phyloP scores from a whole-genome alignment of 2,329 filamentous ascomycete species.

The Aureobasidium sp. region DNA sequence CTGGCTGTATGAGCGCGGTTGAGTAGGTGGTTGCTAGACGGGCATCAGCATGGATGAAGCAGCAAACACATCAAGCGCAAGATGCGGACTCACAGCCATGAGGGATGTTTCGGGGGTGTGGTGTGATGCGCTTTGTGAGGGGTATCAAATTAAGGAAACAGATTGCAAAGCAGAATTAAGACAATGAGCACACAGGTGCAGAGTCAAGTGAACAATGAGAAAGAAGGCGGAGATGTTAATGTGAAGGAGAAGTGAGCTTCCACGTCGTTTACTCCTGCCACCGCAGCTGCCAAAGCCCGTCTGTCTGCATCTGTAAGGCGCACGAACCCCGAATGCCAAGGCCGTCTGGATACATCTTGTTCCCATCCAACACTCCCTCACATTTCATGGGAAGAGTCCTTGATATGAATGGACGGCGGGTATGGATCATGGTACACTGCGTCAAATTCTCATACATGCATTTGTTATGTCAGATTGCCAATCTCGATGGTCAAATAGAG shows the following conservation, averaged over 20 bases:
- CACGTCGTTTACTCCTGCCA: conserved; percentile 13
- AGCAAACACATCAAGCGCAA: conserved; percentile 2
- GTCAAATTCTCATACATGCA: background rate
- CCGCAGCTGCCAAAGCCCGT: conserved; percentile 7
- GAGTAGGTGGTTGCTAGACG: conserved; percentile 42
- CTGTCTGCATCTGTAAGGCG: background rate
- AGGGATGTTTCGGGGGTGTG: background rate
- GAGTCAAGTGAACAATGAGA: conserved; percentile 6
- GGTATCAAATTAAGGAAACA: conserved; percentile 15
- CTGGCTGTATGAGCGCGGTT: conserved; percentile 45
- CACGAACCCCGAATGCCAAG: background rate
- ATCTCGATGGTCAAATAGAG: background rate
- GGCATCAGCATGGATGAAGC: background rate
- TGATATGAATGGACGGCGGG: background rate
- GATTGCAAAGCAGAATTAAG: conserved; percentile 4
- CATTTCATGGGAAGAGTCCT: background rate
- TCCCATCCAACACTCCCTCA: background rate
- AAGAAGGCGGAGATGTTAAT: background rate
- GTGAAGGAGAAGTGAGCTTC: conserved; percentile 9
- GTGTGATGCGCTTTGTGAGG: conserved; percentile 3
- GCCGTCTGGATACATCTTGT: background rate
- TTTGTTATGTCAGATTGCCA: background rate
- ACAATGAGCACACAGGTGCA: conserved; percentile 5
- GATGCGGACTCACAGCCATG: conserved; percentile 17
- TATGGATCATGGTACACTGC: background rate